A percentile compares a stretch with the other conserved stretches of the same genome.
phyloP scores from a whole-genome alignment of 192 early-diverging fungal genomes.

The Mortierella hygrophila region DNA sequence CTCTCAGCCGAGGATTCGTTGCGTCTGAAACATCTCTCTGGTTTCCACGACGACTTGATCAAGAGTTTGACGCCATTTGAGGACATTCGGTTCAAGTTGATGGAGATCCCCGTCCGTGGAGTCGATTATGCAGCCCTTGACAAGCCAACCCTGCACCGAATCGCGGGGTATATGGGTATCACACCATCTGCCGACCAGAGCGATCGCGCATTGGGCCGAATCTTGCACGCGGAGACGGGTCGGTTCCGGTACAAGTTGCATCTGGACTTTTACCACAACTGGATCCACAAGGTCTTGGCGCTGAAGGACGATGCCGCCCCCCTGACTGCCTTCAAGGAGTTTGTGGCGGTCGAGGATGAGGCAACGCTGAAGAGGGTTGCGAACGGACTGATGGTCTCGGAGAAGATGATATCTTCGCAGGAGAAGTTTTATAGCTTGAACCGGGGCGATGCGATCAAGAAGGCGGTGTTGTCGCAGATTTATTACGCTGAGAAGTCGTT shows the following conservation, averaged over 20 bases:
- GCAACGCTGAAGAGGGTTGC: slow-evolving; percentile 13
- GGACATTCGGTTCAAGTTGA: slow-evolving; percentile 35
- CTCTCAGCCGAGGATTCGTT: background rate
- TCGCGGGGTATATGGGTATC: slow-evolving; percentile 16
- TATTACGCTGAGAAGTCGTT: slow-evolving; percentile 24
- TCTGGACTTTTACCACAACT: slow-evolving; percentile 29
- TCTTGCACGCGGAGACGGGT: background rate
- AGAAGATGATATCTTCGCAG: background rate
- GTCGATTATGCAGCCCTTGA: background rate
- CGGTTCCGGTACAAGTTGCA: slow-evolving; percentile 16
- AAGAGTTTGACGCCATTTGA: slow-evolving; percentile 28
- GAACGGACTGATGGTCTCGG: slow-evolving; percentile 14
- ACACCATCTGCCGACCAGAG: background rate
- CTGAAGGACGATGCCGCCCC: slow-evolving; percentile 22
- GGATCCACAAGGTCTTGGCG: slow-evolving; percentile 26
- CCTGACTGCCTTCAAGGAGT: slow-evolving; percentile 18
- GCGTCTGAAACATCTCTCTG: slow-evolving; percentile 9
- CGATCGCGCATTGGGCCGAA: slow-evolving; percentile 2
- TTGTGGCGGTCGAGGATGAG: slow-evolving; percentile 10
- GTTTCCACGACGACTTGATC: slow-evolving; percentile 21
- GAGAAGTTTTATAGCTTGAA: background rate
- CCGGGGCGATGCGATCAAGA: slow-evolving; percentile 22
- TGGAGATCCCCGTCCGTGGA: background rate
- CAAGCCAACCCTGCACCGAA: background rate
- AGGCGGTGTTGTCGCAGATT: slow-evolving; percentile 23